Conservation (phyloP, 352 stramenopile genomes). For the Globisporangium apiculatum region DNA sequence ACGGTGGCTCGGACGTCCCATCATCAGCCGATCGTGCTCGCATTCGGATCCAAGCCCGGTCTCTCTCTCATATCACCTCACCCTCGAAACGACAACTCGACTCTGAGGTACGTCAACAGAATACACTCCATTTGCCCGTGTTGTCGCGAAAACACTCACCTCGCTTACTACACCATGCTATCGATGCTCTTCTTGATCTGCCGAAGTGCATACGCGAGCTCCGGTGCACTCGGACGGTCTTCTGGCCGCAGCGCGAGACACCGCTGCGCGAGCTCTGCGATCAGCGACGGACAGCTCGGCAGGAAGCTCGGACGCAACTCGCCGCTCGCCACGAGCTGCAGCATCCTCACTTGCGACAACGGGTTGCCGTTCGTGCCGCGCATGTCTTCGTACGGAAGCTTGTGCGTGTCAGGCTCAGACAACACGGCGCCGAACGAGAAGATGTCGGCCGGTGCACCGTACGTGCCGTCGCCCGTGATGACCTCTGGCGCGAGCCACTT, state of each 20-base stretch:
- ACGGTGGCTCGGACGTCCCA: no score
- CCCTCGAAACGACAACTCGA: no score
- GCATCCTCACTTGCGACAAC: constrained; percentile 30
- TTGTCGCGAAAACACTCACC: no score
- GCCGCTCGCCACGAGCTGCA: constrained; percentile 24
- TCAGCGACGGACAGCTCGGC: not conserved
- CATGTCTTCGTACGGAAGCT: constrained; percentile 39
- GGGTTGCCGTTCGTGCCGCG: constrained; percentile 22
- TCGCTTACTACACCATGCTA: no score
- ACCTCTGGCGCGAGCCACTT: constrained; percentile 55
- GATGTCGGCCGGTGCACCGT: constrained; percentile 43
- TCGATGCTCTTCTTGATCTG: constrained; percentile 1
- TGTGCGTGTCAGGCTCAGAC: constrained; percentile 46
- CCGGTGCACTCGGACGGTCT: not conserved
- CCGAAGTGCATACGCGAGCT: not conserved
- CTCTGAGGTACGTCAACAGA: no score
- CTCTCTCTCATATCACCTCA: no score
- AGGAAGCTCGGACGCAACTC: not conserved
- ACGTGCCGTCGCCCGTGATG: constrained; percentile 32
- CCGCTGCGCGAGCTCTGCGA: not conserved
- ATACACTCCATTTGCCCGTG: no score
- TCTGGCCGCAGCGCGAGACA: not conserved
- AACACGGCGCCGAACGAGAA: constrained; percentile 57
- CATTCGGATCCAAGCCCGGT: no score
- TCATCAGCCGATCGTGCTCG: no score